Evolutionary conservation across 2,329 filamentous ascomycete genomes (phyloP), one percentile per base, ranked within the genome.

Genomic region (Aspergillus felis): DNA sequence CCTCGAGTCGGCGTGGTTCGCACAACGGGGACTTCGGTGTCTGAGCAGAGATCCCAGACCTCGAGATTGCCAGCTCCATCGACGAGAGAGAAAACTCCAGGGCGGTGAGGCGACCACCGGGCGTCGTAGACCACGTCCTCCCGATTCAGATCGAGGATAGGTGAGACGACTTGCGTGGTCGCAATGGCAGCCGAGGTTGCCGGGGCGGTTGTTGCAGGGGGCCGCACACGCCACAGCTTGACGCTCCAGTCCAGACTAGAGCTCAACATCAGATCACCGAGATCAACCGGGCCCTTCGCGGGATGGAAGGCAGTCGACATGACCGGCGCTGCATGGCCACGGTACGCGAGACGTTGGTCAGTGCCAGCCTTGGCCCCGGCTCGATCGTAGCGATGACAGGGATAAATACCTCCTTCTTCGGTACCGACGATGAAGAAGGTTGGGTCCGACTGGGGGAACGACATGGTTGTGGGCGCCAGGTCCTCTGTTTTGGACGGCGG

Each of bases 51-150:
- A 71, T 99, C 95, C 91, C 94, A 99, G 51, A 99, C 82, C 76
- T 99, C 95, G 20, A 99, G 81, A 74, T 87, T 90, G 29, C 94
- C 95, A 2, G 90, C 91, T 35, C 94, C 94, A 66, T 99, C 95
- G 2, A 97, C 94, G 22, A 96, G 85, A 1, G 91, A 91, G 75
- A 99, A 99, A 8, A 99, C 90, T 41, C 92, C 92, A 0, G 94
- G 94, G 72, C 94, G 93, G 63, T 94, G 85, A 0, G 94, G 94
- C 14, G 91, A 96, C 95, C 95, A 99, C 54, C 88, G 88, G 2
- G 91, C 92, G 72, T 97, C 93, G 76, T 99, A 99, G 53, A 99
- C 92, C 22, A 97, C 88, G 68, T 99, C 95, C 76, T 99, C 95
- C 55, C 94, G 88, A 22, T 90, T 88, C 69, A 99, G 91, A 62